Percentiles rank a stretch among this genome's conserved stretches.
phyloP scores from a whole-genome alignment of 1,284 basidiomycete genomes.

The Dichomitus squalens region DNA sequence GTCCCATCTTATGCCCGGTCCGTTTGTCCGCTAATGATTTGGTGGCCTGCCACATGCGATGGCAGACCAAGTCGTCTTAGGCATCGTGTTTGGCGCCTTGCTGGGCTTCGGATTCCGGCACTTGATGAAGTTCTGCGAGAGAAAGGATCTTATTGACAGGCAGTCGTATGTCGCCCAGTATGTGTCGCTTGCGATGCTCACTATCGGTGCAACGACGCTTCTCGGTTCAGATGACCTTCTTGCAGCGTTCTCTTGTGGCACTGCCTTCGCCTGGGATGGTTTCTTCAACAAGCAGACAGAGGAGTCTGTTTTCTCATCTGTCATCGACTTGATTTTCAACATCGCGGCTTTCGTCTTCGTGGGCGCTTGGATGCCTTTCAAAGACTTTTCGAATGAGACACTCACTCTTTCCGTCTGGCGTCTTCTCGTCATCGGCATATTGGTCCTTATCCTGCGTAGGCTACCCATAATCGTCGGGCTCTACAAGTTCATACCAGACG shows the following conservation, averaged over 20 bases:
- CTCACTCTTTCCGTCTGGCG: constrained; percentile 82
- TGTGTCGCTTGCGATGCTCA: constrained; percentile 77
- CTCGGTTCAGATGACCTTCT: constrained; percentile 94
- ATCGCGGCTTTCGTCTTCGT: constrained; percentile 90
- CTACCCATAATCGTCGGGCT: constrained; percentile 83
- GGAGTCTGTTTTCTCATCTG: constrained; percentile 93
- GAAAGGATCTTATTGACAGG: constrained; percentile 89
- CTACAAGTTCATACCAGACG: constrained; percentile 91
- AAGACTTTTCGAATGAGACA: constrained; percentile 64
- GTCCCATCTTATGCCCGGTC: constrained; percentile 35
- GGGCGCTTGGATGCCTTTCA: constrained; percentile 94
- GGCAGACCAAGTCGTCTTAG: constrained; percentile 82
- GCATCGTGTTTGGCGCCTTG: constrained; percentile 77
- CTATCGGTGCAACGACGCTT: constrained; percentile 82
- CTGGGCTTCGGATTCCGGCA: constrained; percentile 88
- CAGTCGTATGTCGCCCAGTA: constrained; percentile 89
- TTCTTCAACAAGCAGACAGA: constrained; percentile 98
- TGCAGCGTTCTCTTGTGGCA: constrained; percentile 93
- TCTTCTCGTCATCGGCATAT: constrained; percentile 78
- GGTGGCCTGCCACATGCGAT: constrained; percentile 4
- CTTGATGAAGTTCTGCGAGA: constrained; percentile 94
- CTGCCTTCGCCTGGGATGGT: constrained; percentile 98
- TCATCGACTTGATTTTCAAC: constrained; percentile 93
- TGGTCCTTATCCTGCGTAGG: constrained; percentile 78
- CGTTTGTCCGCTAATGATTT: constrained; percentile 3